Base-by-base conservation (phyloP, 371 early-diverging fungal genomes). In the Rhizopus delemar region DNA sequence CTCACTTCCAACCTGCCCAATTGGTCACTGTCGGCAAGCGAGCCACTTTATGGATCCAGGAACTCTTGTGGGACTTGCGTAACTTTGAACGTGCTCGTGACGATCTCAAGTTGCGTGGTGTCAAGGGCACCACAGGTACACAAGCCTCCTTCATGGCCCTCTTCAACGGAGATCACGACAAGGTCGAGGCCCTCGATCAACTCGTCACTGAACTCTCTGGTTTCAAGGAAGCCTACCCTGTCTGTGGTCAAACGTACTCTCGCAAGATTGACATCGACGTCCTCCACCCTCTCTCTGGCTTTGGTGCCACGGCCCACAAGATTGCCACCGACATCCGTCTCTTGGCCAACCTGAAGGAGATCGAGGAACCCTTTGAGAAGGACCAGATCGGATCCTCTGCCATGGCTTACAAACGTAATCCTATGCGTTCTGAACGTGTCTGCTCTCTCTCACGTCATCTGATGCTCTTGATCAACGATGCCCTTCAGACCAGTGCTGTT, bases 391-490 rank as follows among this genome's bases (percentile, higher is more conserved):
- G 98, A 13, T 90, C 91, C 41, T 95, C 95, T 36, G 99, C 99
- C 55, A 97, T 98, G 99, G 98, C 99, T 56, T 98, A 98, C 83
- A 98, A 98, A 90, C 92, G 98, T 68, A 98, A 98, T 85, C 99
- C 99, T 35, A 98, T 98, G 97, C 90, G 97, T 49, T 92, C 90
- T 66, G 99, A 98, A 70, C 93, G 99, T 66, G 91, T 94, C 39
- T 97, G 97, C 83, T 88, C 94, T 36, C 85, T 98, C 54, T 77
- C 96, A n/a, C 92, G 98, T 56, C 98, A 98, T 71, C 81, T 98
- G 63, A 93, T 95, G 90, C 81, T 91, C n/a, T 85, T 98, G 8
- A 84, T 88, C 55, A 87, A 87, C 69, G 90, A 98, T 73, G 90
- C 94, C 35, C 77, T 93, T 45, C 88, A 92, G 61, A 98, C 97